Evolutionary conservation across 1,284 basidiomycete genomes (phyloP).

Genomic region (Fomitopsis pinicola): DNA sequence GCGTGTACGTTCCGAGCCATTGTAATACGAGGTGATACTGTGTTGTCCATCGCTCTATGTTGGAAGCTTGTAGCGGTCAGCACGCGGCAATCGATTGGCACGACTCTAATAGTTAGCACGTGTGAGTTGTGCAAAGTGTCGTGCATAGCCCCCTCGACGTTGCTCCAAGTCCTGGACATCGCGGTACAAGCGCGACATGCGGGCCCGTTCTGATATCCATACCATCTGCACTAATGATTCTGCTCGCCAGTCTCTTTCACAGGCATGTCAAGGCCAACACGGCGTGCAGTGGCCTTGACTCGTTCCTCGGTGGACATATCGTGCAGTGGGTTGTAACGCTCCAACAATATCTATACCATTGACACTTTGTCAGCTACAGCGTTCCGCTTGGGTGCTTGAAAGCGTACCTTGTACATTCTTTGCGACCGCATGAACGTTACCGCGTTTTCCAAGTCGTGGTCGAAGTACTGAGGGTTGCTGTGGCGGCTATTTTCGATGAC

Average conservation of each 20-base stretch:
- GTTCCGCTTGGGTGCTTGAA: background rate
- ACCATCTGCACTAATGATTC: slow-evolving; percentile 4
- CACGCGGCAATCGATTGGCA: background rate
- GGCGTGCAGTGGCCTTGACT: slow-evolving; percentile 77
- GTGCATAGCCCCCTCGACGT: too few species aligned
- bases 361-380: background rate
- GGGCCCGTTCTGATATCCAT: too few species aligned
- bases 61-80: slow-evolving; percentile 44
- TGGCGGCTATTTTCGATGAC: slow-evolving; percentile 45
- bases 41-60: background rate
- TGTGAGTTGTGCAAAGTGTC: too few species aligned
- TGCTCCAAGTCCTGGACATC: too few species aligned
- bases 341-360: slow-evolving; percentile 59
- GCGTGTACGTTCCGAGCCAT: background rate
- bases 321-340: slow-evolving; percentile 82
- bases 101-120: background rate
- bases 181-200: too few species aligned
- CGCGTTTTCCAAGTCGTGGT: slow-evolving; percentile 58
- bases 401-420: slow-evolving; percentile 48
- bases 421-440: slow-evolving; percentile 73
- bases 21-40: background rate
- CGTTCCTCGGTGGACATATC: slow-evolving; percentile 78
- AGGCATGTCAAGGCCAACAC: slow-evolving; percentile 83
- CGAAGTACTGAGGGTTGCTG: slow-evolving; percentile 26
- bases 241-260: slow-evolving; percentile 19